Evolutionary conservation across 768 basidiomycete genomes (phyloP).

Genomic region (Mycena galopus): DNA sequence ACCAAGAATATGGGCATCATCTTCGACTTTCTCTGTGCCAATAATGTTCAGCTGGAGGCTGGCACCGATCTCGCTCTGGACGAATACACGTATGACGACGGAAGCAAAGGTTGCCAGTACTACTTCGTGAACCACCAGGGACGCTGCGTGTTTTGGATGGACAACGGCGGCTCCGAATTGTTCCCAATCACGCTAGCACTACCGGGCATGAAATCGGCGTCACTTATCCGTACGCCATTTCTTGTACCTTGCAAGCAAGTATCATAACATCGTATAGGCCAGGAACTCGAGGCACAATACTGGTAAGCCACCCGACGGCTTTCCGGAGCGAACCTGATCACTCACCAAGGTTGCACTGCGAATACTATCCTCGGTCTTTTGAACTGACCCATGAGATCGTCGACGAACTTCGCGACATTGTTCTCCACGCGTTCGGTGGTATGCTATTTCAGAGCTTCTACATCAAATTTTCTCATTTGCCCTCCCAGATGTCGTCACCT

Average conservation of each 20-base stretch:
- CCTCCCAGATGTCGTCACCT: constrained; percentile 34
- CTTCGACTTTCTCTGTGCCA: constrained; percentile 42
- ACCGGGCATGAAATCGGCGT: constrained; percentile 51
- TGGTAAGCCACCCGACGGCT: constrained; percentile 42
- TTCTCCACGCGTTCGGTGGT: constrained; percentile 56
- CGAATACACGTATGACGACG: constrained; percentile 40
- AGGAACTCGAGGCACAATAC: constrained; percentile 56
- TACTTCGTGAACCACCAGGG: constrained; percentile 54
- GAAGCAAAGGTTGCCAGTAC: constrained; percentile 32
- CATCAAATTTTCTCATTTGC: background rate
- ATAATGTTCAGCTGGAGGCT: constrained; percentile 45
- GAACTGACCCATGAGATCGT: constrained; percentile 42
- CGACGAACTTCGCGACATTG: constrained; percentile 53
- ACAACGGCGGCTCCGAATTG: constrained; percentile 51
- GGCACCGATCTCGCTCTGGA: constrained; percentile 62
- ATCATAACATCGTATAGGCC: constrained; percentile 41
- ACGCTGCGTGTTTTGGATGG: constrained; percentile 67
- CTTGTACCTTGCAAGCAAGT: constrained; percentile 36
- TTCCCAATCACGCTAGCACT: constrained; percentile 46
- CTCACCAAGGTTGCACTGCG: constrained; percentile 28
- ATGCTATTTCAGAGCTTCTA: background rate
- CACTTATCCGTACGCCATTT: constrained; percentile 54
- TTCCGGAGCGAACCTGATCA: background rate
- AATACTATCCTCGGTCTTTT: constrained; percentile 7
- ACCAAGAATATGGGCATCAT: constrained; percentile 49